A percentile compares a stretch with the other conserved stretches of the same genome.
Evolutionary conservation across 1,139 yeast genomes (phyloP).

Genomic region (Kodamaea sp.): DNA sequence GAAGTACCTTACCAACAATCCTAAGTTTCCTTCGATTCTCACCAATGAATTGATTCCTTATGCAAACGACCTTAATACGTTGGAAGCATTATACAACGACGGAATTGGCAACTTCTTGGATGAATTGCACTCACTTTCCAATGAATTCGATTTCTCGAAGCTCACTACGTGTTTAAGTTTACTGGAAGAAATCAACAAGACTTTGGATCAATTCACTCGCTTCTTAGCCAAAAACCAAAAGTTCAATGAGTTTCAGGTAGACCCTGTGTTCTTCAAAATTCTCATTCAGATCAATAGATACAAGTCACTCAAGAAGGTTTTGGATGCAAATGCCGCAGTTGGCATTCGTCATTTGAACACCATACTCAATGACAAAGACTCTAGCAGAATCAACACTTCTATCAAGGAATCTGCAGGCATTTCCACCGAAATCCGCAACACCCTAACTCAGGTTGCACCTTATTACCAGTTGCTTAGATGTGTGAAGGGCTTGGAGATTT

Average conservation of each 20-base stretch:
- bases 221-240: conserved; percentile 14
- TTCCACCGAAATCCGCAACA: conserved; percentile 1
- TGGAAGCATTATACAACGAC: conserved; percentile 19
- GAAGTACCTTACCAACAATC: conserved; percentile 8
- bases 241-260: conserved; percentile 12
- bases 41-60: conserved; percentile 16
- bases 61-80: conserved; percentile 9
- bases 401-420: conserved; percentile 14
- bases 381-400: conserved; percentile 7
- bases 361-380: conserved; percentile 9
- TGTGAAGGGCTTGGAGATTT: conserved; percentile 6
- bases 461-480: conserved; percentile 11
- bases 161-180: conserved; percentile 18
- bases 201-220: conserved; percentile 22
- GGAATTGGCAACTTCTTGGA: conserved; percentile 27
- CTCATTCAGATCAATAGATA: conserved; percentile 30
- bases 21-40: conserved; percentile 14
- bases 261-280: conserved; percentile 22
- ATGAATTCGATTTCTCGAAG: conserved; percentile 23
- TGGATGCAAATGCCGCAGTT: conserved; percentile 18
- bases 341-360: conserved; percentile 6
- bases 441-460: conserved; percentile 8
- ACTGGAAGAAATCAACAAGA: conserved; percentile 20
- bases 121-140: conserved; percentile 27
- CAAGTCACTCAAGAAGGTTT: conserved; percentile 22